Percentiles rank a stretch among this genome's conserved stretches.
Conservation (phyloP, 2,329 filamentous ascomycete species). For the Stylonectria norvegica region DNA sequence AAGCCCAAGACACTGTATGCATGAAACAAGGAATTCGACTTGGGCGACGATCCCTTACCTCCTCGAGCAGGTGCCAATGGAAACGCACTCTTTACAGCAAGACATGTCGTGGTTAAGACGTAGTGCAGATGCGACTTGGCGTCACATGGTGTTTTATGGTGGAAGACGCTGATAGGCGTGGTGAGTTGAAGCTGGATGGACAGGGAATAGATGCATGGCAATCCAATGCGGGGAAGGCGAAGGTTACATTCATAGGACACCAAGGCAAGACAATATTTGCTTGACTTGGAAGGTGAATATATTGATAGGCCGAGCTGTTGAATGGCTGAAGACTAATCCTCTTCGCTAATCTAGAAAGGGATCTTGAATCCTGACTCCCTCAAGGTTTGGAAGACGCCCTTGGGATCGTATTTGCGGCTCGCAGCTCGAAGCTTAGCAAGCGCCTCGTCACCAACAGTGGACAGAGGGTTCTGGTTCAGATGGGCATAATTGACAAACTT, state of each 20-base stretch:
- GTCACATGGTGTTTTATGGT: constrained; percentile 9
- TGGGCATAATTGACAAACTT: constrained; percentile 46
- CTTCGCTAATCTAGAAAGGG: constrained; percentile 14
- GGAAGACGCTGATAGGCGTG: constrained; percentile 1
- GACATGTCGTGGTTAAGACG: not conserved
- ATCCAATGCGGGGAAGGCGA: no score
- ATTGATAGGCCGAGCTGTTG: no score
- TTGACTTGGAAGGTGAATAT: no score
- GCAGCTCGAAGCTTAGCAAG: constrained; percentile 31
- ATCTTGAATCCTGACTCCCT: constrained; percentile 33
- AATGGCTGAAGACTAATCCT: no score
- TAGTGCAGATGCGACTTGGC: constrained; percentile 8
- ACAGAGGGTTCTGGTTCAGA: constrained; percentile 35
- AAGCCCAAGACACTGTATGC: no score
- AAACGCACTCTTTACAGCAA: constrained; percentile 4
- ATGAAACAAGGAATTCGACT: no score
- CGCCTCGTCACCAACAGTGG: constrained; percentile 37
- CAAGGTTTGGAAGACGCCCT: constrained; percentile 36
- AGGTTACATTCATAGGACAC: no score
- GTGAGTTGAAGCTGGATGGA: no score
- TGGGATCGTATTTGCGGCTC: constrained; percentile 37
- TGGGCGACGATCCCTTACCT: constrained; percentile 3
- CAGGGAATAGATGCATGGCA: no score
- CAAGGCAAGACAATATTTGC: no score
- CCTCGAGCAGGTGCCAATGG: constrained; percentile 1